phyloP scores from a whole-genome alignment of 2,329 filamentous ascomycete species.

The Hymenoscyphus linearis region DNA sequence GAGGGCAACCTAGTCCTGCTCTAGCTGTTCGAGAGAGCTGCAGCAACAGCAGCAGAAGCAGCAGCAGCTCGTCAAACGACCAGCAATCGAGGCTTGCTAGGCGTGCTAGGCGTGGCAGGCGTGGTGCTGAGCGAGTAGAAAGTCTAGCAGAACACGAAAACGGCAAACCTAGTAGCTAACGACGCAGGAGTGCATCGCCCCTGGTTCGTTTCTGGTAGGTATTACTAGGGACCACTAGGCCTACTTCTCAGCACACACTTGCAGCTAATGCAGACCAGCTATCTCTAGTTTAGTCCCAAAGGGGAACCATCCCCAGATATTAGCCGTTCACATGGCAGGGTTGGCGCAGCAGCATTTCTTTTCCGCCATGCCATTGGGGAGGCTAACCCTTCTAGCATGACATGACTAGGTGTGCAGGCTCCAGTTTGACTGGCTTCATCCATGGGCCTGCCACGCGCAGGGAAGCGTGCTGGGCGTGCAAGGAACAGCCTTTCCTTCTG shows the following conservation, averaged over 20 bases:
- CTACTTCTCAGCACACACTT: not conserved
- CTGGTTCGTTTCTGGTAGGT: not conserved
- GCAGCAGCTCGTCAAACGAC: not conserved
- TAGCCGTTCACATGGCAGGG: conserved; percentile 19
- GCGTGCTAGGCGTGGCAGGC: not conserved
- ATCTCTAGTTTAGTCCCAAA: not conserved
- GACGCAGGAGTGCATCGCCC: not conserved
- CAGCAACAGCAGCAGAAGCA: not conserved
- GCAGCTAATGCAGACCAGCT: not conserved
- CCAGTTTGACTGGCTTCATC: not conserved
- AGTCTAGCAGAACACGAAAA: not conserved
- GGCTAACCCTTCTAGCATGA: conserved; percentile 7
- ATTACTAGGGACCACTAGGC: too few relatives aligned
- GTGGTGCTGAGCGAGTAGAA: not conserved
- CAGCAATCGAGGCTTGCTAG: not conserved
- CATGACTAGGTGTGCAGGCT: not conserved
- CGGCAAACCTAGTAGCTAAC: not conserved
- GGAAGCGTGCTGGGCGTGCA: not conserved
- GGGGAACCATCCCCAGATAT: conserved; percentile 17
- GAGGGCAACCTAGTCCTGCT: not conserved
- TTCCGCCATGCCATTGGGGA: conserved; percentile 19
- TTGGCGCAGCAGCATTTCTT: conserved; percentile 9
- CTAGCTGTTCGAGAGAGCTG: not conserved
- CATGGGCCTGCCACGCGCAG: not conserved
- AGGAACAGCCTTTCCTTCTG: conserved; percentile 1